Evolutionary conservation across 2,329 filamentous ascomycete species (phyloP).

Genomic region (Alternaria conjuncta): DNA sequence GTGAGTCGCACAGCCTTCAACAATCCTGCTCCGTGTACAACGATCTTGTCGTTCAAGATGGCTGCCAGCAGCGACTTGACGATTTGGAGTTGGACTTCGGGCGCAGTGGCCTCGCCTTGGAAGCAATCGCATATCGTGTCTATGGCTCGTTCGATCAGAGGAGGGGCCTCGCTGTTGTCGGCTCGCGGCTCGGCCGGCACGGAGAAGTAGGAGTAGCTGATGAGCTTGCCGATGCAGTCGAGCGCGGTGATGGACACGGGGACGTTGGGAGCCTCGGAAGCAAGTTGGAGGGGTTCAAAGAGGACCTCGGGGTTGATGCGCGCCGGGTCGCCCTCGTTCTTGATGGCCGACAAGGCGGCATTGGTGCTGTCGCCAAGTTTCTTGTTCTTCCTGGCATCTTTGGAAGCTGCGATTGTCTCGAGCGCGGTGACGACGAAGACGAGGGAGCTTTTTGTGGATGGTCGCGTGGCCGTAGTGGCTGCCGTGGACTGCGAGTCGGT

Average conservation of each 20-base stretch:
- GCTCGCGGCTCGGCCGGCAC: slow-evolving; percentile 60
- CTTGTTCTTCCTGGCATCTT: slow-evolving; percentile 87
- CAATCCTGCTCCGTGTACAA: slow-evolving; percentile 94
- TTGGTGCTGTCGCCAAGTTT: slow-evolving; percentile 82
- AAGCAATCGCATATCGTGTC: slow-evolving; percentile 99
- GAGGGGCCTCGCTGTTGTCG: slow-evolving; percentile 57
- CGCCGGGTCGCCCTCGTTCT: slow-evolving; percentile 75
- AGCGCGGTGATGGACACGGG: slow-evolving; percentile 87
- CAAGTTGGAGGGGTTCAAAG: slow-evolving; percentile 88
- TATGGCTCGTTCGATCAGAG: slow-evolving; percentile 94
- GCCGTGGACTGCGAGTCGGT: slow-evolving; percentile 67
- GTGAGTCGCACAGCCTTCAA: slow-evolving; percentile 97
- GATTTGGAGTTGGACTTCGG: slow-evolving; percentile 95
- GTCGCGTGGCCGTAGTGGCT: slow-evolving; percentile 57
- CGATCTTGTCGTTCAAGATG: slow-evolving; percentile 97
- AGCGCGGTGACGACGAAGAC: slow-evolving; percentile 95
- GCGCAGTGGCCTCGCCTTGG: slow-evolving; percentile 90
- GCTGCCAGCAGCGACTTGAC: slow-evolving; percentile 96
- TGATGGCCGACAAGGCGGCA: slow-evolving; percentile 83
- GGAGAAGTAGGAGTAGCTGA: slow-evolving; percentile 98
- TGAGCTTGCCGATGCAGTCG: slow-evolving; percentile 98
- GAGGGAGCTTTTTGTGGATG: slow-evolving; percentile 83
- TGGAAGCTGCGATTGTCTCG: slow-evolving; percentile 88
- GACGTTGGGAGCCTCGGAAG: slow-evolving; percentile 84
- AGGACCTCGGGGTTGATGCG: slow-evolving; percentile 89